Percentiles rank a stretch among this genome's conserved stretches.
Conservation (phyloP, 2,329 filamentous ascomycete species). For the Cladobotryum protrusum region DNA sequence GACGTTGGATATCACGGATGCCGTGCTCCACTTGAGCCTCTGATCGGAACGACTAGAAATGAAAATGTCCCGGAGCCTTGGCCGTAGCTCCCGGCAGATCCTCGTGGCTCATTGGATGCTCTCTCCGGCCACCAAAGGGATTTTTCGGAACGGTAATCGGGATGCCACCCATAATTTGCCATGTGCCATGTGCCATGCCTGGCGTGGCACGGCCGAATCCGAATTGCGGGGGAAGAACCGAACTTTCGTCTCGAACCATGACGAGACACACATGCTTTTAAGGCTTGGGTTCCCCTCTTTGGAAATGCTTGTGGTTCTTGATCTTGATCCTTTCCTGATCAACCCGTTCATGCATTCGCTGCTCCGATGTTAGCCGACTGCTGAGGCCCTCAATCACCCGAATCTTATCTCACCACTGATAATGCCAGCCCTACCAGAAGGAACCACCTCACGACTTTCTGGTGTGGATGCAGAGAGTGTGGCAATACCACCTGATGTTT, state of each 20-base stretch:
- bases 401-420: no score
- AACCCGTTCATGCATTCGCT: neutral
- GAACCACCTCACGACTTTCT: no score
- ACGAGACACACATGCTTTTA: neutral
- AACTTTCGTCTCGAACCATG: slow-evolving; percentile 2
- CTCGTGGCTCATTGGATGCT: slow-evolving; percentile 15
- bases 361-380: no score
- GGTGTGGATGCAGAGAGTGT: no score
- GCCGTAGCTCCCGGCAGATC: slow-evolving; percentile 8
- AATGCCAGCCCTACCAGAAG: no score
- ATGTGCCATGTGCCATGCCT: slow-evolving; percentile 10
- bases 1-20: slow-evolving; percentile 8
- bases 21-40: slow-evolving; percentile 21
- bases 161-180: slow-evolving; percentile 4
- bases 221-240: slow-evolving; percentile 10
- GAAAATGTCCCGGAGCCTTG: slow-evolving; percentile 13
- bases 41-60: slow-evolving; percentile 13
- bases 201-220: slow-evolving; percentile 4
- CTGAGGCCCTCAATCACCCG: no score
- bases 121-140: slow-evolving; percentile 17
- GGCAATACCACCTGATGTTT: no score
- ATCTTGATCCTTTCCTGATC: neutral
- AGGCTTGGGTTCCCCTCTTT: neutral
- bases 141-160: slow-evolving; percentile 19
- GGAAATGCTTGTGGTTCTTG: neutral